A percentile compares a stretch with the other conserved stretches of the same genome.
Conservation (phyloP, 225 moss, liverwort and hornwort species). For the Pseudoscleropodium purum region DNA sequence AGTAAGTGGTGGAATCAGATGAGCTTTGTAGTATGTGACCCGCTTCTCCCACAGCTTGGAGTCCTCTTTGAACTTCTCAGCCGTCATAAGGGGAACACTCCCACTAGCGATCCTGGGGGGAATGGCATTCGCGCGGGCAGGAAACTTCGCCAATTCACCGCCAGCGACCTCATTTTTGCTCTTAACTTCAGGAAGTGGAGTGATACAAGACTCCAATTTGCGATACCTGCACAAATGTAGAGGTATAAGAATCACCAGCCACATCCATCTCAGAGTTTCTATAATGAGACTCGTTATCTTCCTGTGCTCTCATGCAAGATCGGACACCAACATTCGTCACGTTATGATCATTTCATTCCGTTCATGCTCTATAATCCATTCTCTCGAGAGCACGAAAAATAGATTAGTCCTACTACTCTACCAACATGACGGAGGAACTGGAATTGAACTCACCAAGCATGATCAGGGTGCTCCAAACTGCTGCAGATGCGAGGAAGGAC, state of each 20-base stretch:
- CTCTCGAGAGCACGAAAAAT: background rate
- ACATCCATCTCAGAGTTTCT: background rate
- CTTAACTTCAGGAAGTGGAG: slow-evolving; percentile 65
- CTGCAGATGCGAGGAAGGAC: slow-evolving; percentile 62
- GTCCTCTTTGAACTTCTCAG: slow-evolving; percentile 42
- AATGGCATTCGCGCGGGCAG: slow-evolving; percentile 48
- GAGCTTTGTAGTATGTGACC: slow-evolving; percentile 35
- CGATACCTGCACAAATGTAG: slow-evolving; percentile 46
- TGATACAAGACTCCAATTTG: slow-evolving; percentile 76
- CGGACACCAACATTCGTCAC: background rate
- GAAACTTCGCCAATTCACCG: slow-evolving; percentile 62
- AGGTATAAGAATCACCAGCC: background rate
- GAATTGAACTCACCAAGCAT: slow-evolving; percentile 48
- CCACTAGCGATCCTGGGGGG: slow-evolving; percentile 70
- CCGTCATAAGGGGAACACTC: slow-evolving; percentile 47
- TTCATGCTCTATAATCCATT: background rate
- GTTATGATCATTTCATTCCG: background rate
- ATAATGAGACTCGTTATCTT: too few relatives aligned
- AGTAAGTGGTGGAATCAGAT: slow-evolving; percentile 45
- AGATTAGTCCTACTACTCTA: background rate
- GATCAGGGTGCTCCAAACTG: slow-evolving; percentile 65
- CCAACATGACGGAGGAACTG: background rate
- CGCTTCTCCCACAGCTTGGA: slow-evolving; percentile 55
- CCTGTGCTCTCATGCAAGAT: background rate
- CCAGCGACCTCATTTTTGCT: slow-evolving; percentile 51